phyloP scores from a whole-genome alignment of 148 eudicot genomes.

The Vaccinium myrtillus region DNA sequence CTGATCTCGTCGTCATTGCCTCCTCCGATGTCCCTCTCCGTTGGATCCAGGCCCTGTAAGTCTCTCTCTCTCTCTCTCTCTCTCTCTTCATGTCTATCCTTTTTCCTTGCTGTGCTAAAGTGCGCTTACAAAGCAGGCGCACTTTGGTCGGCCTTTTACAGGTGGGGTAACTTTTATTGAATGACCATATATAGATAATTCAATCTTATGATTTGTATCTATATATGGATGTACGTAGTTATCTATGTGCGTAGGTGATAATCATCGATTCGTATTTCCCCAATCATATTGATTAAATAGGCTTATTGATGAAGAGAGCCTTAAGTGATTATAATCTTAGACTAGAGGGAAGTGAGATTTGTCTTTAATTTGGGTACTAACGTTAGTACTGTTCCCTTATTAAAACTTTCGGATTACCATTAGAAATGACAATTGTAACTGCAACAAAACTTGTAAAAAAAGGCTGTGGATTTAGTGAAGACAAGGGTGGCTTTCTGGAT shows the following conservation, averaged over 20 bases:
- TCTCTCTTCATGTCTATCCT: background rate
- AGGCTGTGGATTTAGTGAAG: too few species aligned
- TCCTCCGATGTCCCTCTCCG: constrained; percentile 78
- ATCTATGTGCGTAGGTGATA: constrained; percentile 93
- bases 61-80: background rate
- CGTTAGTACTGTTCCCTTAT: too few species aligned
- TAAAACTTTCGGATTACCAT: too few species aligned
- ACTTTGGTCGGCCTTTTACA: background rate
- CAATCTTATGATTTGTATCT: too few species aligned
- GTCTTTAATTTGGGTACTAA: too few species aligned
- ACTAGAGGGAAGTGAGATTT: too few species aligned
- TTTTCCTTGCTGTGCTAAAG: background rate
- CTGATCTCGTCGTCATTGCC: constrained; percentile 96
- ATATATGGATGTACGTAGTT: constrained; percentile 18
- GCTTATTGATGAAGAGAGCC: constrained; percentile 43
- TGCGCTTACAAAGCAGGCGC: background rate
- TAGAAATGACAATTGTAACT: too few species aligned
- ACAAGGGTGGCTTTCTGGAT: too few species aligned
- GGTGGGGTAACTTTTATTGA: background rate
- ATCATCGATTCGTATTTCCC: constrained; percentile 86
- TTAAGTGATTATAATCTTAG: too few species aligned
- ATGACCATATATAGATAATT: too few species aligned
- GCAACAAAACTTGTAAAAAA: too few species aligned
- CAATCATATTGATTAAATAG: constrained; percentile 78
- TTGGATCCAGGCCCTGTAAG: constrained; percentile 82